Base-by-base conservation (phyloP, 352 stramenopile genomes). In the Globisporangium acanthophoron region DNA sequence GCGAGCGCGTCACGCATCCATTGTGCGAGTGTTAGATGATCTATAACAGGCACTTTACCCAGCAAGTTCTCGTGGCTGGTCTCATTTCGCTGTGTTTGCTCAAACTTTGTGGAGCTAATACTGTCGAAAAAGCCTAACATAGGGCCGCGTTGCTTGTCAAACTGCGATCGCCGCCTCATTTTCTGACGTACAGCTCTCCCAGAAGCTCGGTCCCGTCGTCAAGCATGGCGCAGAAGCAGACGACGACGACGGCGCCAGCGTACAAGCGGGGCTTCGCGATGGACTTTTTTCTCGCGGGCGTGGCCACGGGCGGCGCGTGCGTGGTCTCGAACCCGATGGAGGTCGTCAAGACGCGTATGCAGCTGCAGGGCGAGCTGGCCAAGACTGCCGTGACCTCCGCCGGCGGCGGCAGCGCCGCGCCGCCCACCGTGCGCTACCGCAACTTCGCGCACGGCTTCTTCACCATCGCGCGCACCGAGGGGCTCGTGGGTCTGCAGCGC, bases 311-410 rank as follows among this genome's bases (percentile, higher is more conserved):
- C 62, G 68, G 73, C 44, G 84, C 85, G 8, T 88, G 74, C 40
- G 62, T 95, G 21, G 70, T 89, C 41, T 95, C 85, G 40, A 95
- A 95, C 61, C 85, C 85, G n/a, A 94, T 95, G 83, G 85, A 95
- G 65, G 84, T 94, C 46, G 77, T 95, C 61, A 95, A 95, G 78
- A 95, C 85, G 56, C 85, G 85, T 60, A 93, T 95, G 85, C 85
- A 95, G 70, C 65, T 95, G 40, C 85, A 95, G 68, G 85, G 84
- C 18, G 85, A 95, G 59, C 73, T 95, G 29, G 74, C 82, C 18
- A 72, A 75, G 54, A 78, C 74, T 39, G 69, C 77, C 9, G 75
- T 69, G 3, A 61, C 68, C 37, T 43, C 37, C 37, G 37, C 5
- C 37, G 13, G 1, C 12, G 12, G 37, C 11, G 47, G 33, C 16